These are phyloP conservation scores for Candida albicans DNA, from an alignment of 1,139 yeast species.

Conservation along the genomic window DNA sequence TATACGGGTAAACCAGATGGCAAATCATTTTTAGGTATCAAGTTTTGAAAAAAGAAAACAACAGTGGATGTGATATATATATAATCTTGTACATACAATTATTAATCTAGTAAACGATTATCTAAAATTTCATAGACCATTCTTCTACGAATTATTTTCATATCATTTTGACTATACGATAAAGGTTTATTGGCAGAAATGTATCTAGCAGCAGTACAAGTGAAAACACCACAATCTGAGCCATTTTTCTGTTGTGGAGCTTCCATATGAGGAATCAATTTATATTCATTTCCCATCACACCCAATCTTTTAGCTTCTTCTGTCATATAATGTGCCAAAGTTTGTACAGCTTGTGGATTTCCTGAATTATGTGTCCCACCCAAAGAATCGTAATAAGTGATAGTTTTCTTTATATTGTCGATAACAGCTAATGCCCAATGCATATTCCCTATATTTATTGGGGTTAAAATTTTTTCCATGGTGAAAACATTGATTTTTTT, in stretches of 20 bases:
- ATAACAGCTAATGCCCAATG: slow-evolving; percentile 94
- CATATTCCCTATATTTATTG: slow-evolving; percentile 76
- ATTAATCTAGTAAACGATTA: slow-evolving; percentile 17
- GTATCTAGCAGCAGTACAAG: slow-evolving; percentile 75
- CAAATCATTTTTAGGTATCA: slow-evolving; percentile 12
- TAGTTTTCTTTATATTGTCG: slow-evolving; percentile 56
- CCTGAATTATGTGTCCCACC: slow-evolving; percentile 41
- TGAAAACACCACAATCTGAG: slow-evolving; percentile 92
- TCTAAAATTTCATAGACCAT: slow-evolving; percentile 59
- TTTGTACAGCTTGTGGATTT: slow-evolving; percentile 54
- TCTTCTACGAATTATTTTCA: slow-evolving; percentile 63
- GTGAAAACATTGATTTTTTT: slow-evolving; percentile 68
- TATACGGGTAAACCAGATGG: slow-evolving; percentile 4
- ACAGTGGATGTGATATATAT: too few relatives aligned
- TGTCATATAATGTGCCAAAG: slow-evolving; percentile 59
- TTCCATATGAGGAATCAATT: slow-evolving; percentile 33
- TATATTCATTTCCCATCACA: slow-evolving; percentile 33
- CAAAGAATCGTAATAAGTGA: slow-evolving; percentile 79
- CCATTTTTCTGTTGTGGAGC: slow-evolving; percentile 92
- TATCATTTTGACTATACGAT: slow-evolving; percentile 66
- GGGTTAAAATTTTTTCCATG: slow-evolving; percentile 69
- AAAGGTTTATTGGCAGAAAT: slow-evolving; percentile 50
- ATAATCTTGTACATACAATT: not conserved
- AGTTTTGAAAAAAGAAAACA: not conserved
- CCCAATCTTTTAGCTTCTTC: slow-evolving; percentile 54